Evolutionary conservation across 768 basidiomycete genomes (phyloP), one percentile per base, ranked within the genome.

Genomic region (Boletus coccyginus): DNA sequence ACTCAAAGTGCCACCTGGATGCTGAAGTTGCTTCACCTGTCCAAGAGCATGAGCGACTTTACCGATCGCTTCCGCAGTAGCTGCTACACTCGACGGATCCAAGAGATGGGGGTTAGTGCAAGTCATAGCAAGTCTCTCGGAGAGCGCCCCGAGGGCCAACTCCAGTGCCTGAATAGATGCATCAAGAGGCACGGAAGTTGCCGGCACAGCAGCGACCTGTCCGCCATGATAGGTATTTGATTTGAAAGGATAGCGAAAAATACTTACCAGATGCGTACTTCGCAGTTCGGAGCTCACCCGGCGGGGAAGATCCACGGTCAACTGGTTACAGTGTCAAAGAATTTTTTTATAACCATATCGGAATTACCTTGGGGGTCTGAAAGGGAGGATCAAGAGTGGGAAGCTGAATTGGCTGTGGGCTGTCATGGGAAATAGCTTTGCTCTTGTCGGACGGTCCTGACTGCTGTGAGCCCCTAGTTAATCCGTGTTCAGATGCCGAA

Each of bases 61-160:
- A 42, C 73, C 69, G 32, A 92, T 86, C 2, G 86, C 81, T 59
- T 90, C 87, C n/a, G 88, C 87, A 16, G 81, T 81, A 45, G 73
- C 70, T 40, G 77, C 80, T 47, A 92, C 80, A 6, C 78, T 73
- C 24, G 63, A 49, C 33, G 78, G 74, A 63, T 90, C 86, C 50
- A 76, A 42, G 19, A 75, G 53, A 39, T 60, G 59, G 10, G 70
- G 62, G 33, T 67, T 68, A n/a, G 70, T 65, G 7, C 82, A 75
- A n/a, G 83, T 69, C 13, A 71, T 59, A 31, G 72, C 69, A 47
- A 90, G 69, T 65, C 80, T 79, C 31, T 76, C 65, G 4, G 86
- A 81, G 32, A 90, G 73, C 19, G 66, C 64, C 31, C 74, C 75
- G 36, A 91, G 74, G 11, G 83, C 77, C 31, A 69, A 59, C 66